phyloP scores from a whole-genome alignment of 2,329 filamentous ascomycete genomes.

The Scortechinia acanthostroma region DNA sequence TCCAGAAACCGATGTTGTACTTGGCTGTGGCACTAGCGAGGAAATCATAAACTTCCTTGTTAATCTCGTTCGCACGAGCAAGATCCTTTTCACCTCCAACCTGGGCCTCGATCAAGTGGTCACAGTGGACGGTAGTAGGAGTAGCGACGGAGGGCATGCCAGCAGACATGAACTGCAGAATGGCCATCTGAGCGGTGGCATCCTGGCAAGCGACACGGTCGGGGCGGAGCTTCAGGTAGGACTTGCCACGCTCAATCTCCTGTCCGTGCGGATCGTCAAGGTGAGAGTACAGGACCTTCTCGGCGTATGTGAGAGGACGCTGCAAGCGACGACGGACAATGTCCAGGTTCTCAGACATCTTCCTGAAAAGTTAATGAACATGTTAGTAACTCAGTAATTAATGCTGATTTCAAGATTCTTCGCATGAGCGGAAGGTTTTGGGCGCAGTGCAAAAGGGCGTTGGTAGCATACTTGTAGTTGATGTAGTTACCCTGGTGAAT shows the following conservation, averaged over 20 bases:
- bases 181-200: constrained; percentile 76
- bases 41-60: constrained; percentile 77
- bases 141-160: constrained; percentile 71
- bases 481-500: constrained; percentile 72
- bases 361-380: constrained; percentile 39
- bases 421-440: too few relatives aligned
- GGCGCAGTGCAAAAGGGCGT: too few relatives aligned
- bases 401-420: neutral
- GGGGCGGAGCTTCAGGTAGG: constrained; percentile 69
- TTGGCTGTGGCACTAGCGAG: constrained; percentile 67
- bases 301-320: constrained; percentile 65
- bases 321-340: constrained; percentile 65
- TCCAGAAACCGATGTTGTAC: constrained; percentile 81
- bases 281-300: constrained; percentile 76
- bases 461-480: constrained; percentile 65
- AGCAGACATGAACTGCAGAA: constrained; percentile 75
- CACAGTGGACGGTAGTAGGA: constrained; percentile 70
- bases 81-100: constrained; percentile 69
- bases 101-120: constrained; percentile 75
- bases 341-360: constrained; percentile 71
- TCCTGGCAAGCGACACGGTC: constrained; percentile 76
- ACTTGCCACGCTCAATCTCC: constrained; percentile 69
- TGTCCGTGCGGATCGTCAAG: constrained; percentile 71
- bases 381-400: constrained; percentile 10
- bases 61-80: constrained; percentile 65